Conservation (phyloP, 305 asterid genomes). For the Fraxinus nigra region DNA sequence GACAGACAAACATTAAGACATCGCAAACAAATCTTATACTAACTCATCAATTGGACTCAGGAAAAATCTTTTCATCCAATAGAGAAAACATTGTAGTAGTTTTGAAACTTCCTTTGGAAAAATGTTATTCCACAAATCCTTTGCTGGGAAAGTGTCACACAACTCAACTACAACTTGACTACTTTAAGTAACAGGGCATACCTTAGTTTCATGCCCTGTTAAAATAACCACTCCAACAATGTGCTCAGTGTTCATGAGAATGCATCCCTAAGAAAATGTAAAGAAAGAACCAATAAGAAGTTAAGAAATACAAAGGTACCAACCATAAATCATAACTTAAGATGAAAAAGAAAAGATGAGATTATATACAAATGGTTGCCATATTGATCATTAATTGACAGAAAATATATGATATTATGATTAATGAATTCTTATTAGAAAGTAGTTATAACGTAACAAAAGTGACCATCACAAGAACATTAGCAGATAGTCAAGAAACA, state of each 20-base stretch:
- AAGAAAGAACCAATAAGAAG: slow-evolving; percentile 12
- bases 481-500: neutral
- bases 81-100: neutral
- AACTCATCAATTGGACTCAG: slow-evolving; percentile 3
- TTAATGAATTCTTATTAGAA: neutral
- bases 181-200: slow-evolving; percentile 23
- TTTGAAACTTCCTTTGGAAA: slow-evolving; percentile 5
- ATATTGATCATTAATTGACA: slow-evolving; percentile 9
- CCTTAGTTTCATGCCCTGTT: slow-evolving; percentile 99
- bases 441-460: neutral
- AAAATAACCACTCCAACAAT: slow-evolving; percentile 91
- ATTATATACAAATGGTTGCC: slow-evolving; percentile 9
- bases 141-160: slow-evolving; percentile 14
- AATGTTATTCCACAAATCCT: slow-evolving; percentile 10
- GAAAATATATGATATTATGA: neutral
- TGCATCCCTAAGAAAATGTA: slow-evolving; percentile 76
- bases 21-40: slow-evolving; percentile 4
- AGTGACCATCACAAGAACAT: slow-evolving; percentile 16
- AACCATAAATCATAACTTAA: slow-evolving; percentile 8
- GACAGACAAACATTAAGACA: slow-evolving; percentile 3
- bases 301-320: slow-evolving; percentile 4
- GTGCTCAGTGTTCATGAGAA: slow-evolving; percentile 78
- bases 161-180: slow-evolving; percentile 11
- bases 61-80: neutral
- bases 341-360: slow-evolving; percentile 5